phyloP scores from a whole-genome alignment of 2,329 filamentous ascomycete species.

The Calonectria leucothoes region DNA sequence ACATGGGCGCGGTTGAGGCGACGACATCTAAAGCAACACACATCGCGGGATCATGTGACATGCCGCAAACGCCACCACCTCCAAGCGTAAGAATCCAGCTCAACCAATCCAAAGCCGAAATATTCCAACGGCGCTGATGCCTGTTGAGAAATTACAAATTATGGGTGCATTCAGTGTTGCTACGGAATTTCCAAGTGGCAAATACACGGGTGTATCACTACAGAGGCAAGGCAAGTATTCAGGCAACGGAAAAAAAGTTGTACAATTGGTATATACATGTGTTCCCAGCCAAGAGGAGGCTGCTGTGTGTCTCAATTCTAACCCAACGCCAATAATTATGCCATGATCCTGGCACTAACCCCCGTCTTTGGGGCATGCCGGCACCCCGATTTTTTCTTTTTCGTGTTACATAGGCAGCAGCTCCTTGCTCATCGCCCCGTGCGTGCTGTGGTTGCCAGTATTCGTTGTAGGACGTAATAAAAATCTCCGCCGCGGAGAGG shows the following conservation, averaged over 20 bases:
- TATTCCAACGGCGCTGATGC: neutral
- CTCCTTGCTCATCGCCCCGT: slow-evolving; percentile 28
- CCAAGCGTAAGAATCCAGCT: neutral
- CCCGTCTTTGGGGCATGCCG: slow-evolving; percentile 15
- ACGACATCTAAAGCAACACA: slow-evolving; percentile 45
- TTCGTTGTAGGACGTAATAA: neutral
- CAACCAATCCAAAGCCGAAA: neutral
- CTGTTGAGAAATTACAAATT: neutral
- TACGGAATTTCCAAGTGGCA: neutral
- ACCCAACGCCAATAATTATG: slow-evolving; percentile 43
- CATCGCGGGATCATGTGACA: slow-evolving; percentile 45
- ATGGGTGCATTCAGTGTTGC: neutral
- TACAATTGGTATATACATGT: slow-evolving; percentile 32
- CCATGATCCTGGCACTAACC: slow-evolving; percentile 15
- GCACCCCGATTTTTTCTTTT: slow-evolving; percentile 25
- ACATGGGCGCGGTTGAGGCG: slow-evolving; percentile 31
- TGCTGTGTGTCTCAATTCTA: slow-evolving; percentile 34
- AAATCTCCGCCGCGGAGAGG: neutral
- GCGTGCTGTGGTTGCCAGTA: slow-evolving; percentile 25
- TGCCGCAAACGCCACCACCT: neutral
- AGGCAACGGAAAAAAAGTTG: slow-evolving; percentile 1
- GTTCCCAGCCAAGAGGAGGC: slow-evolving; percentile 24
- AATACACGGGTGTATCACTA: neutral
- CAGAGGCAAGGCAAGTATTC: neutral
- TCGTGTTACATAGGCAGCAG: slow-evolving; percentile 31